Evolutionary conservation across 179 eudicot genomes (phyloP).

Genomic region (Corrigiola litoralis): DNA sequence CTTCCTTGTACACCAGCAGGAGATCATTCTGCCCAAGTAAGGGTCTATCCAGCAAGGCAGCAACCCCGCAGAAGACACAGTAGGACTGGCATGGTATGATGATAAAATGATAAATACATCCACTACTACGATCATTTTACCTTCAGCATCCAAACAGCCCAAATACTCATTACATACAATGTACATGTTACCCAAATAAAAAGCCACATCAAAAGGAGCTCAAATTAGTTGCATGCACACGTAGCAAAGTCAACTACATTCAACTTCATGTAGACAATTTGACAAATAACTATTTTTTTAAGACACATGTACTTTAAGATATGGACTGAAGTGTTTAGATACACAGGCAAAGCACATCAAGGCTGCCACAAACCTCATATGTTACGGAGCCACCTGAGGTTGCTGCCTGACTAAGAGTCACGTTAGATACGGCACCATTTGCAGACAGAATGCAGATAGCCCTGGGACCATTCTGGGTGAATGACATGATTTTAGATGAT

Average conservation of each 20-base stretch:
- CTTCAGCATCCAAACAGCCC: too few species aligned
- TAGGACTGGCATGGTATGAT: neutral
- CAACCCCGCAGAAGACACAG: neutral
- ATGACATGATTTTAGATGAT: conserved; percentile 64
- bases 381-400: conserved; percentile 79
- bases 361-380: conserved; percentile 56
- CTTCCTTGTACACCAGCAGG: too few species aligned
- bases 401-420: conserved; percentile 77
- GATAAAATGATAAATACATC: neutral
- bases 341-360: neutral
- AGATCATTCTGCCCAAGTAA: neutral
- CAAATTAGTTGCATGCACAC: too few species aligned
- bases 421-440: conserved; percentile 67
- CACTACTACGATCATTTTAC: too few species aligned
- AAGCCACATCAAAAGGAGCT: neutral
- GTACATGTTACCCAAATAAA: too few species aligned
- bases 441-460: conserved; percentile 78
- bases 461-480: conserved; percentile 77
- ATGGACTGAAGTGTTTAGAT: neutral
- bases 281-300: neutral
- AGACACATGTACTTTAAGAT: neutral
- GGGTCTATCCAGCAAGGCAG: neutral
- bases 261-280: neutral
- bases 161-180: too few species aligned
- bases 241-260: neutral